phyloP scores from a whole-genome alignment of 768 basidiomycete genomes.

The Xerocomus potaroensis region DNA sequence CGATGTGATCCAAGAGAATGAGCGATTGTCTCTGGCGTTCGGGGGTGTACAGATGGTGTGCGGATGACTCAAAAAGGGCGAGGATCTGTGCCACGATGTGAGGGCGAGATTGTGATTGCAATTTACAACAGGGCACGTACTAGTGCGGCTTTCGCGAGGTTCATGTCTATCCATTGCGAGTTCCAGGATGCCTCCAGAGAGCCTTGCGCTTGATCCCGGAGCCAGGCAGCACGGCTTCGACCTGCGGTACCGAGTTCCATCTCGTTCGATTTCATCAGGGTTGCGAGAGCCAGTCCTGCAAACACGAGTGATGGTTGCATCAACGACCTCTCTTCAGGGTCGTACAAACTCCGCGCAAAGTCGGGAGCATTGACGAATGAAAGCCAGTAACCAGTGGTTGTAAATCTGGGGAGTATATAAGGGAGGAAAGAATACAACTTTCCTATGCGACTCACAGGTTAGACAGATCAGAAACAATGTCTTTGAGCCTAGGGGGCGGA shows the following conservation, averaged over 20 bases:
- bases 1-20: constrained; percentile 58
- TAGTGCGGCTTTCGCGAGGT: constrained; percentile 69
- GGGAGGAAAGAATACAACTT: neutral
- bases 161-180: constrained; percentile 52
- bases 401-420: constrained; percentile 43
- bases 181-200: constrained; percentile 50
- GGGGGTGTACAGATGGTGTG: constrained; percentile 60
- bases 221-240: constrained; percentile 51
- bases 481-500: constrained; percentile 38
- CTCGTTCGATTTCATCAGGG: constrained; percentile 69
- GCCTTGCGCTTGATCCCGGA: constrained; percentile 53
- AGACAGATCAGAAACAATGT: constrained; percentile 47
- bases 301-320: constrained; percentile 73
- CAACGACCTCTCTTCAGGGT: constrained; percentile 46
- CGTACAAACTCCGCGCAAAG: constrained; percentile 49
- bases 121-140: constrained; percentile 34
- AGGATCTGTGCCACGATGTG: constrained; percentile 48
- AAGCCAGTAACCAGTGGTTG: constrained; percentile 60
- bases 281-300: constrained; percentile 65
- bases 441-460: constrained; percentile 41
- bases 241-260: constrained; percentile 52
- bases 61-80: constrained; percentile 72
- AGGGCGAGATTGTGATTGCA: constrained; percentile 5
- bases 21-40: constrained; percentile 52
- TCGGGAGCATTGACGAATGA: constrained; percentile 61